These are phyloP conservation scores for Nectriaceae sp. DNA, from an alignment of 2,329 filamentous ascomycete species.

Conservation along the genomic window DNA sequence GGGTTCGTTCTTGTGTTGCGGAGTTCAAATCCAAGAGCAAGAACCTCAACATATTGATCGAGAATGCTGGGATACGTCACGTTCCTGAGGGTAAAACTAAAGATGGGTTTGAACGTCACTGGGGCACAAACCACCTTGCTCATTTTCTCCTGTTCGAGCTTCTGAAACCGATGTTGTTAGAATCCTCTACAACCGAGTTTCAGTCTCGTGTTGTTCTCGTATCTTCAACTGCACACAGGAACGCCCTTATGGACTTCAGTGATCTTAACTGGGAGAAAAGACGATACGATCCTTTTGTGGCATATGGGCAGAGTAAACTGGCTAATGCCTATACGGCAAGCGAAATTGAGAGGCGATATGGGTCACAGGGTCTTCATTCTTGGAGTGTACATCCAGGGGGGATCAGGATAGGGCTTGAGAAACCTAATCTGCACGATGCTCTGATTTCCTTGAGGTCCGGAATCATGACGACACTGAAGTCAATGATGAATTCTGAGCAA, in stretches of 20 bases:
- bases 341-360: constrained; percentile 52
- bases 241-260: constrained; percentile 9
- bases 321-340: constrained; percentile 54
- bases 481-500: constrained; percentile 32
- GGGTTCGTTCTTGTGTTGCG: constrained; percentile 21
- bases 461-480: constrained; percentile 2
- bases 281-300: constrained; percentile 29
- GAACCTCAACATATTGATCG: constrained; percentile 39
- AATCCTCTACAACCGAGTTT: constrained; percentile 23
- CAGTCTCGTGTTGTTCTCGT: constrained; percentile 37
- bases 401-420: constrained; percentile 32
- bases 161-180: constrained; percentile 39
- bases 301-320: constrained; percentile 52
- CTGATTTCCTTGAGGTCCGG: constrained; percentile 4
- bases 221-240: constrained; percentile 20
- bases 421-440: constrained; percentile 2
- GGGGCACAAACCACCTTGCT: constrained; percentile 46
- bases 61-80: constrained; percentile 47
- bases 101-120: constrained; percentile 46
- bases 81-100: constrained; percentile 34
- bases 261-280: constrained; percentile 27
- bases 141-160: constrained; percentile 46
- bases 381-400: constrained; percentile 46
- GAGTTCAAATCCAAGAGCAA: constrained; percentile 18
- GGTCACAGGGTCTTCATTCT: constrained; percentile 43